These are phyloP conservation scores for Melaleuca alternifolia DNA, from an alignment of 345 rosid genomes.

Conservation along the genomic window DNA sequence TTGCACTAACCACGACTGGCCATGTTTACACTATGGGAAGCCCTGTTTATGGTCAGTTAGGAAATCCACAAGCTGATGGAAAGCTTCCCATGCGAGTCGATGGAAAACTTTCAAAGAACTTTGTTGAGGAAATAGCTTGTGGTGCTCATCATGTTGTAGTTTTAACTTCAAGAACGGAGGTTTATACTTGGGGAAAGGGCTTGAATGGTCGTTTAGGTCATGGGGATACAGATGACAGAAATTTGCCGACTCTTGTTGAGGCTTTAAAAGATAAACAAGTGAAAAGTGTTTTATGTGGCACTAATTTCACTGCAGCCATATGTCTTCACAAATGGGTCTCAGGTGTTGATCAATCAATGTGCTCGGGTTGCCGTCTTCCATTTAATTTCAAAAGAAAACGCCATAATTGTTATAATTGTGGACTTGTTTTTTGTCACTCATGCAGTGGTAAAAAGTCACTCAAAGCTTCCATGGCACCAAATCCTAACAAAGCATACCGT, in stretches of 20 bases:
- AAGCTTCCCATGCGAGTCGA: slow-evolving; percentile 53
- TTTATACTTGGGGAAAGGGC: slow-evolving; percentile 84
- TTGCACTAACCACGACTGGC: slow-evolving; percentile 55
- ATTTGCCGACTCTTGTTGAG: slow-evolving; percentile 49
- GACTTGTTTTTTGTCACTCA: slow-evolving; percentile 60
- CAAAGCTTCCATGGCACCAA: slow-evolving; percentile 79
- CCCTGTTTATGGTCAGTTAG: slow-evolving; percentile 68
- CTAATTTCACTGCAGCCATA: slow-evolving; percentile 59
- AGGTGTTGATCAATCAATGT: slow-evolving; percentile 64
- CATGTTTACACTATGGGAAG: slow-evolving; percentile 80
- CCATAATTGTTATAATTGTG: slow-evolving; percentile 76
- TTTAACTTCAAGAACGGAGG: slow-evolving; percentile 70
- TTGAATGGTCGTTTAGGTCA: slow-evolving; percentile 71
- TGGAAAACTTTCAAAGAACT: slow-evolving; percentile 50
- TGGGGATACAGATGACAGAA: slow-evolving; percentile 59
- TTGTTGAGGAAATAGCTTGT: slow-evolving; percentile 71
- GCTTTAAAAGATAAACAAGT: slow-evolving; percentile 66
- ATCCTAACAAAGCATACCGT: slow-evolving; percentile 57
- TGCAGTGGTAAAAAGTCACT: slow-evolving; percentile 65
- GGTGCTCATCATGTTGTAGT: slow-evolving; percentile 75
- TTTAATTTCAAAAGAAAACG: slow-evolving; percentile 72
- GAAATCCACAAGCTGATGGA: slow-evolving; percentile 58
- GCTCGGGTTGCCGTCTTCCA: slow-evolving; percentile 63
- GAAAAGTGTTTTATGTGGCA: slow-evolving; percentile 64
- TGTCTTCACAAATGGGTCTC: slow-evolving; percentile 77